phyloP scores from a whole-genome alignment of 2,329 filamentous ascomycete species.

The Botryotinia convoluta region DNA sequence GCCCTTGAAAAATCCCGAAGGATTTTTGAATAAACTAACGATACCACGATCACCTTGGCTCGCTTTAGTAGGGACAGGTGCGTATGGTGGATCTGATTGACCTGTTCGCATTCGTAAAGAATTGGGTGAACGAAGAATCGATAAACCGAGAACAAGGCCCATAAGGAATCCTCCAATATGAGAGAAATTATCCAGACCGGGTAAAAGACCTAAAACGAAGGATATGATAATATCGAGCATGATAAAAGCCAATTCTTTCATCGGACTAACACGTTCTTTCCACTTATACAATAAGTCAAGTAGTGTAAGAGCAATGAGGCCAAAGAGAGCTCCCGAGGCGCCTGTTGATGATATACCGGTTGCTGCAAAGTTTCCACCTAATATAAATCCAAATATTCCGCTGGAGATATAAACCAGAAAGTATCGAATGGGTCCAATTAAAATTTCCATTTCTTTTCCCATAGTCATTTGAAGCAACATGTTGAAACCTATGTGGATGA shows the following conservation, averaged over 20 bases:
- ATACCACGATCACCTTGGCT: slow-evolving; percentile 34
- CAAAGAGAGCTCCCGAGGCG: slow-evolving; percentile 87
- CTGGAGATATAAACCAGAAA: slow-evolving; percentile 84
- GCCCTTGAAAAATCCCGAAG: slow-evolving; percentile 82
- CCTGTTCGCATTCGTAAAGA: slow-evolving; percentile 72
- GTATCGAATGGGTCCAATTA: slow-evolving; percentile 86
- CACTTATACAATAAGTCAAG: slow-evolving; percentile 93
- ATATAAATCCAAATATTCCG: slow-evolving; percentile 93
- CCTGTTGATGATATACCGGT: slow-evolving; percentile 80
- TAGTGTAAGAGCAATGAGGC: slow-evolving; percentile 81
- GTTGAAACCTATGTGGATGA: slow-evolving; percentile 96
- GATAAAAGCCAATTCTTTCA: slow-evolving; percentile 85
- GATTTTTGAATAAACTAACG: slow-evolving; percentile 55
- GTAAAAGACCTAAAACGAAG: slow-evolving; percentile 87
- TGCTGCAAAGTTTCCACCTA: slow-evolving; percentile 90
- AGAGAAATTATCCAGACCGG: slow-evolving; percentile 93
- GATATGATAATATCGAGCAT: slow-evolving; percentile 81
- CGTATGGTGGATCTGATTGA: slow-evolving; percentile 65
- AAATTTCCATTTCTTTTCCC: slow-evolving; percentile 86
- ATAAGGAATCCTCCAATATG: slow-evolving; percentile 96
- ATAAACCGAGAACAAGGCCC: slow-evolving; percentile 83
- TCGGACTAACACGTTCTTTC: slow-evolving; percentile 71
- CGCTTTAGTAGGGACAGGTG: slow-evolving; percentile 54
- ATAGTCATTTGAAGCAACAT: slow-evolving; percentile 86
- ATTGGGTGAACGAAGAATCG: slow-evolving; percentile 83